A percentile compares a stretch with the other conserved stretches of the same genome.
phyloP scores from a whole-genome alignment of 2,329 filamentous ascomycete species.

The Penicillium sumatraense region DNA sequence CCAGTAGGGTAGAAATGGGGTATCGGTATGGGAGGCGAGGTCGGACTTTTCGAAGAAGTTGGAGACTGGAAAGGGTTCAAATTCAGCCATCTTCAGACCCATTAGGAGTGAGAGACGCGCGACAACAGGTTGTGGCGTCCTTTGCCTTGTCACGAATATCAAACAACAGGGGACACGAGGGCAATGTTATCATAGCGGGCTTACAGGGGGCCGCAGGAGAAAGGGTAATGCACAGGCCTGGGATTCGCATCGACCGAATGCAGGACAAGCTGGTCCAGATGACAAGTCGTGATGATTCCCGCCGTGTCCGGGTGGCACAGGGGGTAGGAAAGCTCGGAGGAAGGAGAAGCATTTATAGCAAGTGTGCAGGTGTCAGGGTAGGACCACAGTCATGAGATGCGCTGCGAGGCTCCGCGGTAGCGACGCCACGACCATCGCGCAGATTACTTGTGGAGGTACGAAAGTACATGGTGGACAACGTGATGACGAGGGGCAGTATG shows the following conservation, averaged over 20 bases:
- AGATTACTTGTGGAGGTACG: not conserved
- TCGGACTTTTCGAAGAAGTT: conserved; percentile 16
- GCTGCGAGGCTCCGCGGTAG: conserved; percentile 23
- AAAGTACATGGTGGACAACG: conserved; percentile 13
- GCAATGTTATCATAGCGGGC: conserved; percentile 18
- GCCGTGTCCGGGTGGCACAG: conserved; percentile 20
- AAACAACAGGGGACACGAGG: conserved; percentile 9
- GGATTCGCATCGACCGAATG: not conserved
- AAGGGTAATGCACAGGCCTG: not conserved
- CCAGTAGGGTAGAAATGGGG: conserved; percentile 43
- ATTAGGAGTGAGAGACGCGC: conserved; percentile 9
- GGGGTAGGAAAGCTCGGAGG: conserved; percentile 10
- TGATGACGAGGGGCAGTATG: conserved; percentile 13
- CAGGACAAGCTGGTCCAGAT: conserved; percentile 11
- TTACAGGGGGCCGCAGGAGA: not conserved
- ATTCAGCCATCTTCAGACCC: conserved; percentile 34
- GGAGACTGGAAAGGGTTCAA: conserved; percentile 29
- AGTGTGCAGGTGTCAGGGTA: conserved; percentile 12
- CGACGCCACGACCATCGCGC: conserved; percentile 11
- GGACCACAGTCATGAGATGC: conserved; percentile 23
- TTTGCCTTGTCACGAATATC: conserved; percentile 8
- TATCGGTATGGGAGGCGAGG: conserved; percentile 19
- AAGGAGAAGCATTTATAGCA: conserved; percentile 8
- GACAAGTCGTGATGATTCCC: conserved; percentile 24
- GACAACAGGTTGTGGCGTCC: not conserved